phyloP scores from a whole-genome alignment of 2,329 filamentous ascomycete genomes.

The Colletotrichum sp. region DNA sequence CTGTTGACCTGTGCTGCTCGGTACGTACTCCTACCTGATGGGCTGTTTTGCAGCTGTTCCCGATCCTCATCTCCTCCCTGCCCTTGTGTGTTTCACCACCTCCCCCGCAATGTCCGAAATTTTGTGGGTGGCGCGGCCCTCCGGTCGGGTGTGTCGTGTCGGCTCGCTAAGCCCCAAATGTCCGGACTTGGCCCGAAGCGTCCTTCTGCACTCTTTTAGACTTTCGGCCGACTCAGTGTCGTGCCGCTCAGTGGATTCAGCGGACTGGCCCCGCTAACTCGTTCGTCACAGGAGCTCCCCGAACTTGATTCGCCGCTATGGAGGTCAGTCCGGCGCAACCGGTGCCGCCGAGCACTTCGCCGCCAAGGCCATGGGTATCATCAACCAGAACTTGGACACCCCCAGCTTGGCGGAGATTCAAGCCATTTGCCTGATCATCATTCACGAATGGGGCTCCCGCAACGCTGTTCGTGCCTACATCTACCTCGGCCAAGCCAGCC shows the following conservation, averaged over 20 bases:
- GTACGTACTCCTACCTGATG: slow-evolving; percentile 44
- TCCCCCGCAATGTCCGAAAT: slow-evolving; percentile 23
- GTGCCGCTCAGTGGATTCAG: neutral
- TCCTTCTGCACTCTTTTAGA: neutral
- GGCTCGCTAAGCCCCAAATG: slow-evolving; percentile 4
- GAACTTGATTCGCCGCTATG: slow-evolving; percentile 62
- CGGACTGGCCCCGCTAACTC: neutral
- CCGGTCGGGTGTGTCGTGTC: slow-evolving; percentile 14
- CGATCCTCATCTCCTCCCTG: slow-evolving; percentile 24
- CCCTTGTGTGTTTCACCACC: slow-evolving; percentile 25
- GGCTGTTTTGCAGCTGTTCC: neutral
- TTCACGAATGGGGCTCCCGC: slow-evolving; percentile 67
- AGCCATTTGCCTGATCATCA: slow-evolving; percentile 64
- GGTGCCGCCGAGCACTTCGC: slow-evolving; percentile 65
- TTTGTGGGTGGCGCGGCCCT: slow-evolving; percentile 21
- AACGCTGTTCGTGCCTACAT: slow-evolving; percentile 69
- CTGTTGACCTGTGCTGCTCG: slow-evolving; percentile 62
- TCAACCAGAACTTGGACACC: slow-evolving; percentile 64
- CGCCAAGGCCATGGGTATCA: slow-evolving; percentile 59
- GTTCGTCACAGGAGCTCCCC: slow-evolving; percentile 54
- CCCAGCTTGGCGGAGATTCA: slow-evolving; percentile 67
- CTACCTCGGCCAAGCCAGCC: slow-evolving; percentile 66
- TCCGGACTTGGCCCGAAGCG: slow-evolving; percentile 15
- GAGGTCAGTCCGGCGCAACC: slow-evolving; percentile 53
- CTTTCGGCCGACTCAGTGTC: slow-evolving; percentile 1